Evolutionary conservation across 306 rosid genomes (phyloP).

Genomic region (Prosopis cineraria): DNA sequence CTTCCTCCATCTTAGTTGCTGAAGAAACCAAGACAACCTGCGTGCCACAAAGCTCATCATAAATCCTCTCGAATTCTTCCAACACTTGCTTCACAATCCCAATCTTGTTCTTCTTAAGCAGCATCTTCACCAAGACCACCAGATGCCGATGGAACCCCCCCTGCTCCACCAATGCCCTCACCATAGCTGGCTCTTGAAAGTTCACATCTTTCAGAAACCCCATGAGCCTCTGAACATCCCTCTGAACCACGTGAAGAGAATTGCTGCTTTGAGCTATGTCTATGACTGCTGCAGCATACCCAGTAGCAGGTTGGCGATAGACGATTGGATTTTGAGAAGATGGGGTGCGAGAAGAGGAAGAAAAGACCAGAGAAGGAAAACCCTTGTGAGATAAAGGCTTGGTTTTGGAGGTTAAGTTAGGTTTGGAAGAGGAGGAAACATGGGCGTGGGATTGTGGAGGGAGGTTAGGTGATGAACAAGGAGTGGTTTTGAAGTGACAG

Average conservation of each 20-base stretch:
- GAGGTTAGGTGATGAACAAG: conserved; percentile 28
- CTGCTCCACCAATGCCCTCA: conserved; percentile 39
- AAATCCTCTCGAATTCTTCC: conserved; percentile 75
- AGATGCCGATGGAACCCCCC: conserved; percentile 55
- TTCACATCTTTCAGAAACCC: conserved; percentile 38
- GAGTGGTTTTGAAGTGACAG: conserved; percentile 40
- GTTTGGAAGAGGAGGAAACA: conserved; percentile 43
- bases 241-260: conserved; percentile 56
- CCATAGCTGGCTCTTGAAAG: conserved; percentile 27
- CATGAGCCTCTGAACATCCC: conserved; percentile 58
- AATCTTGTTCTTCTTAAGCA: conserved; percentile 56
- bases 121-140: conserved; percentile 63
- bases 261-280: conserved; percentile 57
- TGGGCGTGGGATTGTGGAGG: conserved; percentile 35
- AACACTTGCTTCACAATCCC: conserved; percentile 53
- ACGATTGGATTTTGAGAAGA: conserved; percentile 26
- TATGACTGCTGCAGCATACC: conserved; percentile 79
- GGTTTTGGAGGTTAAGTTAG: conserved; percentile 40
- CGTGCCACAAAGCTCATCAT: conserved; percentile 60
- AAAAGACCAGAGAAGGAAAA: conserved; percentile 28
- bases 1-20: conserved; percentile 41
- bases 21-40: conserved; percentile 66
- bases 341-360: conserved; percentile 32
- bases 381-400: conserved; percentile 42
- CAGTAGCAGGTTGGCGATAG: conserved; percentile 59